Conservation (phyloP, 1,284 basidiomycete genomes). For the Cystobasidium slooffiae region DNA sequence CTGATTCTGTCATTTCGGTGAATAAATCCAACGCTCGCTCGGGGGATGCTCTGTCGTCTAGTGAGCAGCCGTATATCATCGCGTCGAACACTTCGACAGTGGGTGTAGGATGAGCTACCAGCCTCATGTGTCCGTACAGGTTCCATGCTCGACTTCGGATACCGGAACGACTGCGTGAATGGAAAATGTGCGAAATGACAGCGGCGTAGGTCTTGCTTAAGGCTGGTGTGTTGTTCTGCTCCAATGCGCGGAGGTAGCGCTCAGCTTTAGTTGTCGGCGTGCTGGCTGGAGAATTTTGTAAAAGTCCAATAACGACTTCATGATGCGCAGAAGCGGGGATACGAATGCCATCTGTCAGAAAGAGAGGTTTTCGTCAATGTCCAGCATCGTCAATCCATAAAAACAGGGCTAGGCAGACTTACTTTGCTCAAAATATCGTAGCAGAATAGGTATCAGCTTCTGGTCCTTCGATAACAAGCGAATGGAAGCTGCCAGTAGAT, state of each 20-base stretch:
- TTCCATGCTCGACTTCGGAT: conserved; percentile 78
- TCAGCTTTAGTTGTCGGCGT: conserved; percentile 14
- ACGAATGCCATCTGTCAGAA: not conserved
- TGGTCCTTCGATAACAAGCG: conserved; percentile 6
- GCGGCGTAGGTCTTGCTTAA: conserved; percentile 24
- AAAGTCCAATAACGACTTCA: conserved; percentile 19
- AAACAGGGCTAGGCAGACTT: not conserved
- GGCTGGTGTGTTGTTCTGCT: conserved; percentile 15
- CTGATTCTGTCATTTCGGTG: conserved; percentile 81
- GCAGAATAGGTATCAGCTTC: conserved; percentile 20
- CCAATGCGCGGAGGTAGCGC: conserved; percentile 23
- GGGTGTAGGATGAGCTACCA: conserved; percentile 84
- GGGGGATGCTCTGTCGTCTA: conserved; percentile 59
- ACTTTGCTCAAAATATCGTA: conserved; percentile 21
- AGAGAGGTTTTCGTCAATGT: not conserved
- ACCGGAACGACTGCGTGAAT: conserved; percentile 8
- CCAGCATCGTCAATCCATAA: not conserved
- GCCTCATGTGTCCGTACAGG: conserved; percentile 92
- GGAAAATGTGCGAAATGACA: conserved; percentile 25
- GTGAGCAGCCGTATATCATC: conserved; percentile 87
- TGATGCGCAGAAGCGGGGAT: conserved; percentile 27
- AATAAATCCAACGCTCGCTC: conserved; percentile 92
- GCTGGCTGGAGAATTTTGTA: not conserved
- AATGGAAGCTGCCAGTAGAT: conserved; percentile 15
- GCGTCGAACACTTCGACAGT: conserved; percentile 73